phyloP scores from a whole-genome alignment of 2,329 filamentous ascomycete genomes.

The Fusarium sp. region DNA sequence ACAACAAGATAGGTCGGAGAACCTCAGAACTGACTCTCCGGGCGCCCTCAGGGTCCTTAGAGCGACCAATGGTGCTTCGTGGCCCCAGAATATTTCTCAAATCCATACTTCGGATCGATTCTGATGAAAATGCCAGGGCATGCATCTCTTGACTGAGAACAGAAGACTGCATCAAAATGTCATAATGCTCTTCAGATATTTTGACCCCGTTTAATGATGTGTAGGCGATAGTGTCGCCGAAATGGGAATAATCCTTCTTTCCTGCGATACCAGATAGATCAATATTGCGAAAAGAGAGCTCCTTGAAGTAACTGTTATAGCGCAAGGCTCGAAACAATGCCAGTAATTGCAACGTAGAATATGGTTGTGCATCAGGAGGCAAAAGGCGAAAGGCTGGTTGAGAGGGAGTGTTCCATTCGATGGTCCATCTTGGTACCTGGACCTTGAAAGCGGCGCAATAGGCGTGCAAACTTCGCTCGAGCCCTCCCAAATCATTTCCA shows the following conservation, averaged over 20 bases:
- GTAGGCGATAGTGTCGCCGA: conserved; percentile 62
- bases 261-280: conserved; percentile 58
- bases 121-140: conserved; percentile 66
- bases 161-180: conserved; percentile 61
- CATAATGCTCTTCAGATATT: conserved; percentile 61
- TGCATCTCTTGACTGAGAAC: conserved; percentile 68
- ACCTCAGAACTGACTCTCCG: conserved; percentile 54
- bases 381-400: conserved; percentile 67
- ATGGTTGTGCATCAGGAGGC: conserved; percentile 54
- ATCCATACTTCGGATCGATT: conserved; percentile 66
- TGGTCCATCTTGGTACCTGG: conserved; percentile 63
- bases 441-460: conserved; percentile 66
- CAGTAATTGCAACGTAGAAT: conserved; percentile 65
- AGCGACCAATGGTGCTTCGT: conserved; percentile 35
- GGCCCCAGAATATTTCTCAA: conserved; percentile 58
- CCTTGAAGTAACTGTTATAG: conserved; percentile 70
- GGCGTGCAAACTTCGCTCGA: conserved; percentile 66
- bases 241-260: conserved; percentile 57
- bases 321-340: conserved; percentile 67
- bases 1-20: conserved; percentile 61
- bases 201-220: conserved; percentile 65
- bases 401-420: conserved; percentile 56
- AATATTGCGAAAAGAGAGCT: conserved; percentile 65
- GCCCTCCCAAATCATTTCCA: conserved; percentile 66
- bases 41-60: conserved; percentile 39